Base-by-base conservation (phyloP, 768 basidiomycete genomes). In the Hebeloma cylindrosporum region DNA sequence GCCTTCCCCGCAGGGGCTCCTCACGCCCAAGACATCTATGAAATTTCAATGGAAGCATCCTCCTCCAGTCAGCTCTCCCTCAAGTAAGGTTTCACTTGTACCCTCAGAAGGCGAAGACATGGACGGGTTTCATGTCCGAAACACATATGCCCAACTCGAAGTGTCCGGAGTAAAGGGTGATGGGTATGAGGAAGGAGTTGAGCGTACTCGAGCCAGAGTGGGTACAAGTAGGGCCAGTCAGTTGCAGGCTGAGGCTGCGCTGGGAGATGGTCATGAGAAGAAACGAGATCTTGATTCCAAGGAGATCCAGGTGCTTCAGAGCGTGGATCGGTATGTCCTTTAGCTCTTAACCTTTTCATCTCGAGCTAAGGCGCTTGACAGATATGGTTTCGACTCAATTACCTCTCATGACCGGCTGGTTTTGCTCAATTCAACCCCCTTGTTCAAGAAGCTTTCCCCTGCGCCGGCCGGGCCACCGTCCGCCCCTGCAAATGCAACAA, bases 161-260 rank as follows among this genome's bases (percentile, higher is more conserved):
- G 69, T 78, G 7, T 78, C 78, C 31, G 95, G 95, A n/a, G 94
- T 97, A 27, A 87, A 82, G 59, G 93, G 94, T 2, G 95, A 98
- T 60, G 95, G 95, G 0, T 91, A 83, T 65, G 88, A 92, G 56
- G 93, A 95, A 53, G 95, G 95, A 27, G 77, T 95, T 5, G 95
- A 98, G 67, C 82, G 92, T 27, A 98, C 94, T 20, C 78, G 95
- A 48, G 88, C 90, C 4, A 56, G 59, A 34, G 38, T 64, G 27
- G 59, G 60, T 9, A 59, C 46, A 7, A 62, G 54, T 41, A 61
- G 62, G 37, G 54, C 53, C 22, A 65, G 62, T 42, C 85, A 87
- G 52, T 53, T 80, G 25, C 70, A 75, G 44, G 80, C 82, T 0
- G 73, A 74, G 34, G 69, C 74, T 29, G 78, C 81, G 3, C 47